Conservation (phyloP, 2,329 filamentous ascomycete genomes). For the Phyllosticta citrichinensis region DNA sequence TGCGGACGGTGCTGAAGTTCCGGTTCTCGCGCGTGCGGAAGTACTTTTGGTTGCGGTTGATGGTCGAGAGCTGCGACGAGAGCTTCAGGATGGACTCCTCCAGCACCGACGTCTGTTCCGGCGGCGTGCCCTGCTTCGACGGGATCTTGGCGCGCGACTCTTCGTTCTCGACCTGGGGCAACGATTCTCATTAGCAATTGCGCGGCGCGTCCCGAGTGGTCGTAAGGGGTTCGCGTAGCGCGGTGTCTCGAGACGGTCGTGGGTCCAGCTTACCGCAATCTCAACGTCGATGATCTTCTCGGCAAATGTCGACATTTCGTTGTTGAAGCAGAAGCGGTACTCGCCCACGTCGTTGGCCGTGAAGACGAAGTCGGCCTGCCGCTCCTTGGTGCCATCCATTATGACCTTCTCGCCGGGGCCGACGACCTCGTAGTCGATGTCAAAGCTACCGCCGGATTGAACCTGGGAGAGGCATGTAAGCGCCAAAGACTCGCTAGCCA, state of each 20-base stretch:
- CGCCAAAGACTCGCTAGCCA: neutral
- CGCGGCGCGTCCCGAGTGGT: neutral
- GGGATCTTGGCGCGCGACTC: constrained; percentile 63
- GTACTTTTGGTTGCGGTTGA: constrained; percentile 96
- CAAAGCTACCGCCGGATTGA: constrained; percentile 96
- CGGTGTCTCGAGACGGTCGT: neutral
- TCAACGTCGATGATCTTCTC: constrained; percentile 98
- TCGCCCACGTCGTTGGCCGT: constrained; percentile 80
- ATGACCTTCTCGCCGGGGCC: constrained; percentile 74
- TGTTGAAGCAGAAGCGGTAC: constrained; percentile 97
- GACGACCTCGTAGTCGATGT: constrained; percentile 84
- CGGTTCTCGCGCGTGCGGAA: constrained; percentile 98
- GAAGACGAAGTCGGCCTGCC: constrained; percentile 97
- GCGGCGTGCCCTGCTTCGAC: constrained; percentile 75
- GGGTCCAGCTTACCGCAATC: constrained; percentile 59
- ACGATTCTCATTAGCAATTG: neutral
- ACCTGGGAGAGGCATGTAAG: constrained; percentile 46
- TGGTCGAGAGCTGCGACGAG: constrained; percentile 83
- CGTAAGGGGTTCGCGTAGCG: neutral
- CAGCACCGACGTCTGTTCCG: constrained; percentile 78
- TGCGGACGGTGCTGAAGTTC: constrained; percentile 95
- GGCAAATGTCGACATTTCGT: constrained; percentile 94
- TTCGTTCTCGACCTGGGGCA: constrained; percentile 76
- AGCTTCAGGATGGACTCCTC: constrained; percentile 96
- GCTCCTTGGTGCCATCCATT: constrained; percentile 77